A percentile compares a stretch with the other conserved stretches of the same genome.
Evolutionary conservation across 73 alveolate genomes (phyloP).

Genomic region (Durusdinium trenchii): DNA sequence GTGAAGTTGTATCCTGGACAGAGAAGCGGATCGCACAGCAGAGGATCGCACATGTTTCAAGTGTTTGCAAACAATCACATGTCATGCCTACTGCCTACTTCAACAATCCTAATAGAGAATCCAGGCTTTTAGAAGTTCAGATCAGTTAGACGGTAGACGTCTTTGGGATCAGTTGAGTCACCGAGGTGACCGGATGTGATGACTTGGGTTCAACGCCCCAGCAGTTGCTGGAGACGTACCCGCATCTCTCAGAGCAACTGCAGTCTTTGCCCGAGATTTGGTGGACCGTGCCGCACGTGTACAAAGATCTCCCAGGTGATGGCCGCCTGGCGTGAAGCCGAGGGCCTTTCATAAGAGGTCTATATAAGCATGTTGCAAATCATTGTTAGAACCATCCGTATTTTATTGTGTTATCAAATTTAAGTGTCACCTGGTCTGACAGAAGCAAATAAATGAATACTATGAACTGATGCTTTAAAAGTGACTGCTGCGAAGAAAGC

Average conservation of each 20-base stretch:
- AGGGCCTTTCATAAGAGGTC: neutral
- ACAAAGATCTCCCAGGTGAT: slow-evolving; percentile 37
- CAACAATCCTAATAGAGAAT: neutral
- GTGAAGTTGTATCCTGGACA: slow-evolving; percentile 7
- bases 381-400: neutral
- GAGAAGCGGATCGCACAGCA: neutral
- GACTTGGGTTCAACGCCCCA: slow-evolving; percentile 79
- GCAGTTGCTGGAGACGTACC: slow-evolving; percentile 10
- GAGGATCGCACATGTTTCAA: neutral
- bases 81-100: neutral
- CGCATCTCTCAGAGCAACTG: slow-evolving; percentile 56
- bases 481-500: no score
- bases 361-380: neutral
- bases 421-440: no score
- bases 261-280: slow-evolving; percentile 44
- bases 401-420: no score
- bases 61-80: neutral
- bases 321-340: neutral
- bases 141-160: neutral
- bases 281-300: slow-evolving; percentile 69
- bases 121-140: neutral
- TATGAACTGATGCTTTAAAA: no score
- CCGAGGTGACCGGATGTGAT: slow-evolving; percentile 84
- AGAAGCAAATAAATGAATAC: no score
- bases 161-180: no score